Base-by-base conservation (phyloP, 2,329 filamentous ascomycete genomes). In the Ceratocystis alfenasii region DNA sequence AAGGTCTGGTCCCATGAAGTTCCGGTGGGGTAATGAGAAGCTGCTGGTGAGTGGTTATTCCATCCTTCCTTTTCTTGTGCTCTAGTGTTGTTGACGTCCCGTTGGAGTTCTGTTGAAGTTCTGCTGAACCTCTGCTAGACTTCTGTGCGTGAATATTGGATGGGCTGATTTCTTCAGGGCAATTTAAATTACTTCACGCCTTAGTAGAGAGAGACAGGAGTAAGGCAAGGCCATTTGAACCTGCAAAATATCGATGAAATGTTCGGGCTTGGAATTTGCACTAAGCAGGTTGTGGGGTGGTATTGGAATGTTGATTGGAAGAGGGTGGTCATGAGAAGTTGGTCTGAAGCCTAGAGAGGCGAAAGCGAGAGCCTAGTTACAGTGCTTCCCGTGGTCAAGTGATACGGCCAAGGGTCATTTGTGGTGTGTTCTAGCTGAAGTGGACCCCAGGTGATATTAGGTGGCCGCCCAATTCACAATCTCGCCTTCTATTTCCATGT, bases 321-420 rank as follows among this genome's bases (percentile, higher is more conserved):
- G 46, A 48, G n/a, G 46, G 15, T 22, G 46, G 17, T n/a, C 6
- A 53, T 10, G 48, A 53, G 48, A 53, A 25, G 48, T 22, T 25
- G 25, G 36, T 41, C 36, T 41, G 48, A 53, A 25, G 48, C 48
- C 48, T 25, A 53, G 48, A 25, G 48, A 15, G 48, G 25, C 20
- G 22, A 50, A 50, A 10, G 48, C 10, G 48, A 22, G 15, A 22
- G 15, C 36, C 36, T 45, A 17, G n/a, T 15, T 62, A 17, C 20
- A 50, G 44, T 8, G 30, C n/a, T 62, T 65, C 41, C 44, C 57
- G 28, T 30, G 57, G 57, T 48, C 64, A 65, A 65, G 64, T 65
- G 41, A 65, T 57, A 65, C 64, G 61, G 36, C 30, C 36, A 41
- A 41, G 36, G 36, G 36, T 41, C 36, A 41, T 50, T 25, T 44